A percentile compares a stretch with the other conserved stretches of the same genome.
These are phyloP conservation scores for Tulasnella sp. DNA, from an alignment of 768 basidiomycete genomes.

Conservation along the genomic window DNA sequence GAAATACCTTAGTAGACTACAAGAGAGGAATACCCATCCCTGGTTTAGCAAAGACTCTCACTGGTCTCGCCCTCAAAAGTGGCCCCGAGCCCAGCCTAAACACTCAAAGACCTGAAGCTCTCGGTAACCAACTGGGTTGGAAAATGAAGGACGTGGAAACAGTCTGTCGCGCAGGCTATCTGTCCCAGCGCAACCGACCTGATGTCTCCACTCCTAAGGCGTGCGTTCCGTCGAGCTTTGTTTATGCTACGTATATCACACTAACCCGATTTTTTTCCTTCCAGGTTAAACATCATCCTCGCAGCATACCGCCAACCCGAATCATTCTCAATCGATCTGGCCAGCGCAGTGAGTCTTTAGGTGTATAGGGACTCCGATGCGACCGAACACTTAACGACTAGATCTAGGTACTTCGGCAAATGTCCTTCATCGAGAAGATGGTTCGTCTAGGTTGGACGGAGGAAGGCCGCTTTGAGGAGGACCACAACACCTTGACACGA, in stretches of 20 bases:
- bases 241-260: not conserved
- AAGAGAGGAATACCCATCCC: not conserved
- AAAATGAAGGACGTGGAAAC: not conserved
- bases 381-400: not conserved
- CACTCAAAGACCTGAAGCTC: not conserved
- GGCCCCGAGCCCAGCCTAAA: not conserved
- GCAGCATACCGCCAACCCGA: not conserved
- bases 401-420: slow-evolving; percentile 16
- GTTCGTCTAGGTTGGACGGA: slow-evolving; percentile 17
- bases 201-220: not conserved
- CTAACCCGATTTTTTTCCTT: not conserved
- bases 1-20: not conserved
- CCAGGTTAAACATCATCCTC: not conserved
- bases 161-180: not conserved
- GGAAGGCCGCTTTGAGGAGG: not conserved
- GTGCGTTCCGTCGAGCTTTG: not conserved
- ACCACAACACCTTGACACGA: slow-evolving; percentile 9
- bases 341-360: slow-evolving; percentile 8
- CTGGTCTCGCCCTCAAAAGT: not conserved
- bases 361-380: not conserved
- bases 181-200: not conserved
- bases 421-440: slow-evolving; percentile 18
- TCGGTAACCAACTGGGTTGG: not conserved
- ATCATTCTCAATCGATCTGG: slow-evolving; percentile 13
- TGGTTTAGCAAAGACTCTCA: not conserved